These are phyloP conservation scores for Fusarium tuaranense DNA, from an alignment of 2,329 filamentous ascomycete species.

Conservation along the genomic window DNA sequence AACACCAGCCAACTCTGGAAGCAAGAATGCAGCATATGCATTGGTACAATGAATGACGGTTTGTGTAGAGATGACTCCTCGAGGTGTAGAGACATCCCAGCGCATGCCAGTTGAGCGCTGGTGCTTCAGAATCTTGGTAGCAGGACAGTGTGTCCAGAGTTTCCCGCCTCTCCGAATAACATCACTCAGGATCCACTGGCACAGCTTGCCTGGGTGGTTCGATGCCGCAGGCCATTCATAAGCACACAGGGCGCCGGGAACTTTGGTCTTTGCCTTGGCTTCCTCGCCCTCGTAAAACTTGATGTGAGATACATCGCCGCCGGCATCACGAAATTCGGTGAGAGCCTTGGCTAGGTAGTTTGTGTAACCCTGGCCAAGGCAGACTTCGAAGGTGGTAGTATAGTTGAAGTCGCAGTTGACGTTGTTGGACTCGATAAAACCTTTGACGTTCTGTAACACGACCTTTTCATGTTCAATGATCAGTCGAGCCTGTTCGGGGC, in stretches of 20 bases:
- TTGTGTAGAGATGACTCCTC: neutral
- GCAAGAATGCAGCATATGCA: slow-evolving; percentile 3
- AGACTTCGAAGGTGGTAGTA: slow-evolving; percentile 61
- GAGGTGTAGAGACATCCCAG: neutral
- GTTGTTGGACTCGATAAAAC: slow-evolving; percentile 55
- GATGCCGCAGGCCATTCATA: slow-evolving; percentile 65
- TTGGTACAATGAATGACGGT: slow-evolving; percentile 8
- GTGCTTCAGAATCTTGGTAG: neutral
- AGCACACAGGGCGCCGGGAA: slow-evolving; percentile 50
- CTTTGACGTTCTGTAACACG: slow-evolving; percentile 42
- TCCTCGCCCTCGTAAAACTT: slow-evolving; percentile 4
- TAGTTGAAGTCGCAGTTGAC: slow-evolving; percentile 60
- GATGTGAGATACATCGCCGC: slow-evolving; percentile 9
- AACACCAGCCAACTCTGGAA: slow-evolving; percentile 2
- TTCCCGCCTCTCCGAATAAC: slow-evolving; percentile 52
- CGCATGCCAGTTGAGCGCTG: neutral
- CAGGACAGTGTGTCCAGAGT: slow-evolving; percentile 44
- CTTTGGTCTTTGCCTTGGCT: slow-evolving; percentile 48
- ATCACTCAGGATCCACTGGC: slow-evolving; percentile 58
- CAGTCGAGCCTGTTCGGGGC: neutral
- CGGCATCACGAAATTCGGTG: neutral
- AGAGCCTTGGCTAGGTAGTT: slow-evolving; percentile 53
- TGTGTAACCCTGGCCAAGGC: slow-evolving; percentile 59
- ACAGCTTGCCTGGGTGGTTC: slow-evolving; percentile 61
- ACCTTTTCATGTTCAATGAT: neutral